Conservation (phyloP, 257 asterid species). For the Solanum chilense region DNA sequence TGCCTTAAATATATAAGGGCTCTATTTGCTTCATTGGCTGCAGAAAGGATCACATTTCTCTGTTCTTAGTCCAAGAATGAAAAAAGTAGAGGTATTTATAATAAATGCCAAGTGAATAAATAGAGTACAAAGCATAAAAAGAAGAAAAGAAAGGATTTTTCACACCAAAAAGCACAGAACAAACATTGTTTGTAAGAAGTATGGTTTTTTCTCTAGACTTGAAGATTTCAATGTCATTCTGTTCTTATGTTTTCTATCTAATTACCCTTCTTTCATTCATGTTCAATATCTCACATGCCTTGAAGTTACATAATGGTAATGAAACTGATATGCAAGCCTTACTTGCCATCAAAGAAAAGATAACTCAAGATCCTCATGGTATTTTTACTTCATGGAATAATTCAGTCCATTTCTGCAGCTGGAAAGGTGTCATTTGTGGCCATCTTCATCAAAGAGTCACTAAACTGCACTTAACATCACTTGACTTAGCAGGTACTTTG, state of each 20-base stretch:
- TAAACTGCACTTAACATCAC: background rate
- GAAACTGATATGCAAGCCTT: background rate
- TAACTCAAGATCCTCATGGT: background rate
- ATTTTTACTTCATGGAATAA: constrained; percentile 3
- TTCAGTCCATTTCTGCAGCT: constrained; percentile 1
- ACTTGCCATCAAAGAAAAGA: background rate
- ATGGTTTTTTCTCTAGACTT: background rate
- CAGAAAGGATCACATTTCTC: background rate
- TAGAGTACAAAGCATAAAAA: background rate
- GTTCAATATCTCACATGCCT: background rate
- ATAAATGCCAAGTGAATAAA: background rate
- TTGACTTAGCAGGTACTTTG: background rate
- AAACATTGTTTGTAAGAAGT: background rate
- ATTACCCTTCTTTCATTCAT: background rate
- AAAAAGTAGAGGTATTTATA: background rate
- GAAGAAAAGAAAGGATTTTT: background rate
- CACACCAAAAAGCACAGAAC: background rate
- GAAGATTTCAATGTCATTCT: background rate
- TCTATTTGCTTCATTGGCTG: background rate
- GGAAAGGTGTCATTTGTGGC: constrained; percentile 4
- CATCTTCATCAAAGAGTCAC: background rate
- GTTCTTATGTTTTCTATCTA: background rate
- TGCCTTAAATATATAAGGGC: background rate
- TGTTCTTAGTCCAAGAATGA: background rate
- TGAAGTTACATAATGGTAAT: background rate